Evolutionary conservation across 805 yeast species (phyloP), one percentile per base, ranked within the genome.

Genomic region (Ogataea methylovora): DNA sequence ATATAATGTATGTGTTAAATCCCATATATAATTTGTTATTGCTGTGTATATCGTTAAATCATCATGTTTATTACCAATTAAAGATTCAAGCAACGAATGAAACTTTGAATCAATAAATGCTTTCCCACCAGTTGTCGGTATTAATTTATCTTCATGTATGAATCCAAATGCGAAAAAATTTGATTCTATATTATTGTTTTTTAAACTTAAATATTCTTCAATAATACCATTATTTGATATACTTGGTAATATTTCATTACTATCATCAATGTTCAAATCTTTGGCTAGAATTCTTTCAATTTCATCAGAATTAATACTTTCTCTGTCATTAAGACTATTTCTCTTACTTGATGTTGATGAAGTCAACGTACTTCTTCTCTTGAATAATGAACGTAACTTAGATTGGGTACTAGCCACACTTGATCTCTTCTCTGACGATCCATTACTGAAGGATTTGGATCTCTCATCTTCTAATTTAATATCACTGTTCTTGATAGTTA

Each of bases 31-130:
- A 22, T 42, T 41, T 2, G 52, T 39, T 17, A 56, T 23, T 3
- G 41, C 24, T 14, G 45, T 41, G 24, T 38, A 54, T 15, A 57
- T 44, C 5, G 60, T 45, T 12, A 38, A 36, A 37, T 56, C 63
- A 34, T 49, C 56, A 33, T 55, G 58, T 32, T 49, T 52, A 12
- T 50, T 49, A 8, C 26, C 24, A 12, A 56, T 22, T 9, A 54
- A 34, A 5, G 24, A 1, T 35, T 32, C 7, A 56, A 27, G 18
- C 41, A 38, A 3, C 37, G 24, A 26, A 45, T 37, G 20, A 56
- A 39, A 11, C 32, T 29, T 27, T 0, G 58, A 54, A 4, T 13
- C 11, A 9, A 10, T 19, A 18, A 29, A 27, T 8, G 6, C 13
- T 11, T 18, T 9, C 4, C 22, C 22, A 4, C n/a, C n/a, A n/a